Conservation (phyloP, 202 grass and related monocot species). For the Panicum hallii region DNA sequence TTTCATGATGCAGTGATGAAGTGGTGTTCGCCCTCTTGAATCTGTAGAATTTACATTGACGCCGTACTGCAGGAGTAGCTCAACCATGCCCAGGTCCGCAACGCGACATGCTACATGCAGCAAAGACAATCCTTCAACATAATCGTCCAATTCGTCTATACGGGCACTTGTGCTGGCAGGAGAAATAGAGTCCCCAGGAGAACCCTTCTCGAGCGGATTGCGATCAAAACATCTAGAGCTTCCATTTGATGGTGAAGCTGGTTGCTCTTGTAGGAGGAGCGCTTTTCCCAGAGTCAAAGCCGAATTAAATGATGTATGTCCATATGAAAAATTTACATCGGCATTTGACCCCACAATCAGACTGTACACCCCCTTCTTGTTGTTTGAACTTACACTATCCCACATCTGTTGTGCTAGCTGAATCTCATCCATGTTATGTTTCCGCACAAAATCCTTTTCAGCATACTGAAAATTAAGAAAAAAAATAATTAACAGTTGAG, state of each 20-base stretch:
- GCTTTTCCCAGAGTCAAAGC: slow-evolving; percentile 77
- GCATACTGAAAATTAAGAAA: slow-evolving; percentile 77
- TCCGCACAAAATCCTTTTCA: slow-evolving; percentile 83
- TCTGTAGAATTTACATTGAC: slow-evolving; percentile 78
- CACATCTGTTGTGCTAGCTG: slow-evolving; percentile 84
- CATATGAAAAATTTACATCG: slow-evolving; percentile 77
- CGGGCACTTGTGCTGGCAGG: slow-evolving; percentile 61
- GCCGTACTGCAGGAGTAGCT: slow-evolving; percentile 94
- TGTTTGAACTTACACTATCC: slow-evolving; percentile 73
- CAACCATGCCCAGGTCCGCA: slow-evolving; percentile 93
- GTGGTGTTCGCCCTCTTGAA: slow-evolving; percentile 69
- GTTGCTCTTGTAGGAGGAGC: slow-evolving; percentile 84
- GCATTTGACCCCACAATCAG: slow-evolving; percentile 77
- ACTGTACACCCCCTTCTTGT: slow-evolving; percentile 84
- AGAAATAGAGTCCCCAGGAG: slow-evolving; percentile 50
- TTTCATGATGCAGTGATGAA: slow-evolving; percentile 95
- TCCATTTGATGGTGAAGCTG: slow-evolving; percentile 53
- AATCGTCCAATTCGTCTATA: slow-evolving; percentile 54
- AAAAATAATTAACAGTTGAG: slow-evolving; percentile 20
- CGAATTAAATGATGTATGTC: slow-evolving; percentile 54
- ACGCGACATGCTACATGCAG: slow-evolving; percentile 86
- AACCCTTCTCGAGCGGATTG: slow-evolving; percentile 45
- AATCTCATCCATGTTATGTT: slow-evolving; percentile 51
- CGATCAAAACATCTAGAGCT: slow-evolving; percentile 54
- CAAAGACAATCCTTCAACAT: slow-evolving; percentile 72